These are phyloP conservation scores for Domatiomyces globalis DNA, from an alignment of 2,329 filamentous ascomycete genomes.

Conservation along the genomic window DNA sequence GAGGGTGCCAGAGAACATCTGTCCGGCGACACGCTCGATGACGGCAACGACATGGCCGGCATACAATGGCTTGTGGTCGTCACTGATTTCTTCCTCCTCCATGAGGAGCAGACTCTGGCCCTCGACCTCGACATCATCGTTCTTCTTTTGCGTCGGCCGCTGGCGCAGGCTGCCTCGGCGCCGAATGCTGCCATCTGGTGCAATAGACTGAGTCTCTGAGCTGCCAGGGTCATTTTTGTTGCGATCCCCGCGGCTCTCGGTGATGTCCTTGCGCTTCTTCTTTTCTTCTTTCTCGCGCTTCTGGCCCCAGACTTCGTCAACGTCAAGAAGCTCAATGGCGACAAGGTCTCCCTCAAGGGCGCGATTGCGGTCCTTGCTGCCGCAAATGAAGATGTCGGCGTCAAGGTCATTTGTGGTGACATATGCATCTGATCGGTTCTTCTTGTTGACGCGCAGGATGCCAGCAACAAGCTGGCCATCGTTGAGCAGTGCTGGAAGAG, in stretches of 20 bases:
- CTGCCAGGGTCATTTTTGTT: conserved; percentile 46
- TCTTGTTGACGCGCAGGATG: conserved; percentile 97
- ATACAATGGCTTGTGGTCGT: conserved; percentile 94
- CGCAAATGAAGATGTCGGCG: conserved; percentile 98
- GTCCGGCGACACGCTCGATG: conserved; percentile 87
- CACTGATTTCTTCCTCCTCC: conserved; percentile 96
- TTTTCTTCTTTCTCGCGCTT: conserved; percentile 99
- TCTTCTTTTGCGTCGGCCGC: conserved; percentile 98
- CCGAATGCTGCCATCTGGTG: conserved; percentile 70
- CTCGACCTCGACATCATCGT: conserved; percentile 97
- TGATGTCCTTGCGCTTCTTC: conserved; percentile 99
- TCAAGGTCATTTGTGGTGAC: conserved; percentile 90
- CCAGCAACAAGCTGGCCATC: conserved; percentile 92
- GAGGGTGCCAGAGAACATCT: conserved; percentile 97
- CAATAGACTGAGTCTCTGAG: conserved; percentile 47
- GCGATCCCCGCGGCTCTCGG: conserved; percentile 69
- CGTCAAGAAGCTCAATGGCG: conserved; percentile 87
- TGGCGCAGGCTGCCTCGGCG: conserved; percentile 90
- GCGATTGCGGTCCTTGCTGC: conserved; percentile 96
- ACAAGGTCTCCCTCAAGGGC: conserved; percentile 92
- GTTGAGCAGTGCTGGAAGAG: conserved; percentile 72
- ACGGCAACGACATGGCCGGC: conserved; percentile 95
- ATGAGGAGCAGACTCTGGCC: conserved; percentile 92
- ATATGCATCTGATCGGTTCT: conserved; percentile 97
- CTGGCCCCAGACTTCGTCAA: conserved; percentile 96